Base-by-base conservation (phyloP, 2,329 filamentous ascomycete species). In the Akanthomyces lecanii region DNA sequence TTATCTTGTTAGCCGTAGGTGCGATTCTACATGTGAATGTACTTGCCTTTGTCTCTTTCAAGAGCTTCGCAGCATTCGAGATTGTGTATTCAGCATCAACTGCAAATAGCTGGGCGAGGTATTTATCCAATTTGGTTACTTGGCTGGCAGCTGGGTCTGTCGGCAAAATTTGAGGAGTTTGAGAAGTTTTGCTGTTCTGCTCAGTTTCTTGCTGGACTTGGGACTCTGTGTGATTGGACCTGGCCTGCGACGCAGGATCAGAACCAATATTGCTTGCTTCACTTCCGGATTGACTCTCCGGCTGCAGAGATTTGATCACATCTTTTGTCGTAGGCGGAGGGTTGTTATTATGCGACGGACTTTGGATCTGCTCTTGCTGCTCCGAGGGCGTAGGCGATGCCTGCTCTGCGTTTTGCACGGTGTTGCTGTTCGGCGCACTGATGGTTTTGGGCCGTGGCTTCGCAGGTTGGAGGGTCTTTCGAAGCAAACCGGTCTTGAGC, bases 141-240 rank as follows among this genome's bases (percentile, higher is more conserved):
- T 23, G 5, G 14, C 5, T 16, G 4, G 12, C 14, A 1, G 0
- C 4, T 1, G 47, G 30, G 7, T n/a, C 12, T 6, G 2, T 14
- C 28, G 2, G 25, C 25, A 7, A n/a, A 2, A 18, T 5, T 50
- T 18, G 12, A 10, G 8, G 5, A 30, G 14, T 28, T 12, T 30
- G 47, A 5, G 12, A 16, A 23, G 12, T 21, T 5, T 50, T 50
- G 5, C 47, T 28, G 12, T 4, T 18, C 23, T 50, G 23, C 18
- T 44, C 42, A 21, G 21, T 47, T 10, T 12, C 8, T 8, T 8
- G 10, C 44, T 21, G 44, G n/a, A 11, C n/a, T 12, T 47, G n/a
- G 10, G 21, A 12, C 44, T 3, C 3, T 23, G 44, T 2, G 10
- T 2, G 11, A 3, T 21, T 18, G n/a, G 4, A n/a, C 44, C 12